Evolutionary conservation across 441 rosid species (phyloP).

Genomic region (Manihot esculenta): DNA sequence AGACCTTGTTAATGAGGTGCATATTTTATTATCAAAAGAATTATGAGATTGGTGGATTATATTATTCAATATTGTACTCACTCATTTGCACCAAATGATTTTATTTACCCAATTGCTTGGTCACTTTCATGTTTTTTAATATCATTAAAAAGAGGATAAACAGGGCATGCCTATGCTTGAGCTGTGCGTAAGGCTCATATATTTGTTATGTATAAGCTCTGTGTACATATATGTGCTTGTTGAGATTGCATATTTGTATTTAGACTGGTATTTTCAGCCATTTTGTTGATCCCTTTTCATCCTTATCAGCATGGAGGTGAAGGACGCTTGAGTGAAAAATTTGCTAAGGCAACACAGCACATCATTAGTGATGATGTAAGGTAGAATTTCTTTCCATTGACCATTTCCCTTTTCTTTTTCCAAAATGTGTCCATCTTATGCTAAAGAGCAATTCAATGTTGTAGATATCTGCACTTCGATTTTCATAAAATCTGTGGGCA

Average conservation of each 20-base stretch:
- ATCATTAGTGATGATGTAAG: slow-evolving; percentile 79
- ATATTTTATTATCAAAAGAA: slow-evolving; percentile 15
- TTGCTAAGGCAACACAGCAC: slow-evolving; percentile 62
- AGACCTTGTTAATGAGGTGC: slow-evolving; percentile 93
- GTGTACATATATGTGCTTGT: background rate
- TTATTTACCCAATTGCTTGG: background rate
- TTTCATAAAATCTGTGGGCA: slow-evolving; percentile 92
- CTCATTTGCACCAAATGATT: background rate
- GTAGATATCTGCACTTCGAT: slow-evolving; percentile 96
- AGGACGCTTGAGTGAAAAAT: slow-evolving; percentile 83
- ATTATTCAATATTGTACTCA: background rate
- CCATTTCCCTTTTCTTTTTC: slow-evolving; percentile 19
- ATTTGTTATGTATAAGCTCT: background rate
- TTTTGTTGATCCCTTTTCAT: slow-evolving; percentile 24
- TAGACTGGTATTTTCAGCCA: slow-evolving; percentile 15
- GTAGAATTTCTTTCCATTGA: slow-evolving; percentile 46
- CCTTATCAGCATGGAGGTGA: slow-evolving; percentile 87
- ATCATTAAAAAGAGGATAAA: slow-evolving; percentile 6
- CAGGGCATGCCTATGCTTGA: background rate
- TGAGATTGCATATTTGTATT: slow-evolving; percentile 7
- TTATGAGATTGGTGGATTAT: slow-evolving; percentile 12
- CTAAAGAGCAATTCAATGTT: slow-evolving; percentile 25
- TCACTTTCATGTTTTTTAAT: background rate
- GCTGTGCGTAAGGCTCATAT: background rate
- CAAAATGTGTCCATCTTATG: slow-evolving; percentile 21